Evolutionary conservation across 2,329 filamentous ascomycete species (phyloP).

Genomic region (Capronia coronata): DNA sequence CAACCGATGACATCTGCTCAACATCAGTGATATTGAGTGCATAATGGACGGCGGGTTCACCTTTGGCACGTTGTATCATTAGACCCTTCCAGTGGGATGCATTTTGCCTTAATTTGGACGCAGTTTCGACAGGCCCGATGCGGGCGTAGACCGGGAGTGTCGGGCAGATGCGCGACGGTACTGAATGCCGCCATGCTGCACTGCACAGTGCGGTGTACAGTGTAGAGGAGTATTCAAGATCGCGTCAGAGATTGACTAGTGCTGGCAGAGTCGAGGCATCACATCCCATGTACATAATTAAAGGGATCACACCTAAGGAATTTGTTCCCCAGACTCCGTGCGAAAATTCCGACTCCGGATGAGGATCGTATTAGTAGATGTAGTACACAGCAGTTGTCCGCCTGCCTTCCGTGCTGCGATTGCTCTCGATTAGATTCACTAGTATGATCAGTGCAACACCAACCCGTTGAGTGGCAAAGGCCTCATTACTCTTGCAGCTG

Average conservation of each 20-base stretch:
- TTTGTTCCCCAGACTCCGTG: too few relatives aligned
- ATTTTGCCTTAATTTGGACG: slow-evolving; percentile 22
- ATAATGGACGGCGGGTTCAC: background rate
- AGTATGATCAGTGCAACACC: too few relatives aligned
- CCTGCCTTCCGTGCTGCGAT: too few relatives aligned
- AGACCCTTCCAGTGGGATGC: slow-evolving; percentile 11
- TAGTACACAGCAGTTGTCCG: too few relatives aligned
- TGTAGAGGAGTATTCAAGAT: background rate
- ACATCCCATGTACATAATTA: too few relatives aligned
- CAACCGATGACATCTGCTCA: slow-evolving; percentile 17
- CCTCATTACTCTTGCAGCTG: too few relatives aligned
- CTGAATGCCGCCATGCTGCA: background rate
- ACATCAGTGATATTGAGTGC: background rate
- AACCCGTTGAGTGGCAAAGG: too few relatives aligned
- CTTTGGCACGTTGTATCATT: slow-evolving; percentile 11
- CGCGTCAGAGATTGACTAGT: too few relatives aligned
- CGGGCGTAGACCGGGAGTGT: slow-evolving; percentile 15
- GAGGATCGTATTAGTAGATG: too few relatives aligned
- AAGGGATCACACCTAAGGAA: too few relatives aligned
- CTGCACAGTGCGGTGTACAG: background rate
- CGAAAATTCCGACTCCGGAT: too few relatives aligned
- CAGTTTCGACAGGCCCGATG: slow-evolving; percentile 20
- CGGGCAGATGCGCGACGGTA: background rate
- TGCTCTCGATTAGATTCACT: too few relatives aligned
- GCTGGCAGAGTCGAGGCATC: background rate